A percentile compares a stretch with the other conserved stretches of the same genome.
phyloP scores from a whole-genome alignment of 148 eudicot genomes.

The Heliosperma pusillum region DNA sequence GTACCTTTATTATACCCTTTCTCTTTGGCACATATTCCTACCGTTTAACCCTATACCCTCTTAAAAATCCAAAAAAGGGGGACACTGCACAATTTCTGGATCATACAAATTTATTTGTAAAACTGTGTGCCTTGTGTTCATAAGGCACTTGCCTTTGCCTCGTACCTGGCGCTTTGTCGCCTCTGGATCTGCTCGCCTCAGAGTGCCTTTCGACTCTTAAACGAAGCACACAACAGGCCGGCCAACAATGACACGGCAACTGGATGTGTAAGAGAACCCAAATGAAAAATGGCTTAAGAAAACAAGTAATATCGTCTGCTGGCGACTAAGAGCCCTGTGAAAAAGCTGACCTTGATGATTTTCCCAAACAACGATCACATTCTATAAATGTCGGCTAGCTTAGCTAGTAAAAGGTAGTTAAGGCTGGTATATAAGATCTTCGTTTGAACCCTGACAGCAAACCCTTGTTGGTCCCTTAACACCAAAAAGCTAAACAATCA shows the following conservation, averaged over 20 bases:
- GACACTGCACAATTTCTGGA: no score
- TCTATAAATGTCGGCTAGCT: neutral
- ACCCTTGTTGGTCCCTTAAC: neutral
- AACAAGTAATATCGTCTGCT: neutral
- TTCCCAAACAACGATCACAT: neutral
- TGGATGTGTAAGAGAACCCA: neutral
- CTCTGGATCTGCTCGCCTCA: no score
- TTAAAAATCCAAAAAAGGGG: no score
- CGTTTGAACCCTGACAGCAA: neutral
- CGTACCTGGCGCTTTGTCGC: no score
- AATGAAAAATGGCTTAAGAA: no score
- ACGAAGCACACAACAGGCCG: neutral
- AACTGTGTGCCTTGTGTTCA: no score
- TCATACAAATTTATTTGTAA: no score
- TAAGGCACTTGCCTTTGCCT: no score
- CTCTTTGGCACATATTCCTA: no score
- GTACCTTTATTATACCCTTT: no score
- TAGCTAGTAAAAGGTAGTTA: neutral
- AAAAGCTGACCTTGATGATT: neutral
- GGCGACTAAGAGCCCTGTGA: neutral
- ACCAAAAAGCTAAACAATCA: neutral
- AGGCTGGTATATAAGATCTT: neutral
- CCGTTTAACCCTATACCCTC: no score
- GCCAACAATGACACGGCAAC: neutral
- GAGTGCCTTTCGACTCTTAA: no score